Evolutionary conservation across 2,329 filamentous ascomycete genomes (phyloP).

Genomic region (Penicillium aurantiogriseum): DNA sequence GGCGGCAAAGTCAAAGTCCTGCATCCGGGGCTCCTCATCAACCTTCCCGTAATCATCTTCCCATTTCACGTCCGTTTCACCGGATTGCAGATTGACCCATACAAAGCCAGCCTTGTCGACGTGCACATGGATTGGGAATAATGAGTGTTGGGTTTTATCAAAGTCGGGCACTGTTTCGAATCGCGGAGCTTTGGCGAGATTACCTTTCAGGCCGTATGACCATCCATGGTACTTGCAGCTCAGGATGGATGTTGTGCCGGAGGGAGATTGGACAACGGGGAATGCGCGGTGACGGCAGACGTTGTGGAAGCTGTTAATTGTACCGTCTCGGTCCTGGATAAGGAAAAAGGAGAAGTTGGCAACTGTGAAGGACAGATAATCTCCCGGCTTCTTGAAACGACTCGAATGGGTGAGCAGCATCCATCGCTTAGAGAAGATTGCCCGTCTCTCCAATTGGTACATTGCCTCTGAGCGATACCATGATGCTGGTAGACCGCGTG

Average conservation of each 20-base stretch:
- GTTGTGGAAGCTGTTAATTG: slow-evolving; percentile 26
- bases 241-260: slow-evolving; percentile 18
- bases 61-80: slow-evolving; percentile 20
- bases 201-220: slow-evolving; percentile 27
- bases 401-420: slow-evolving; percentile 23
- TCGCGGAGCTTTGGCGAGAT: slow-evolving; percentile 25
- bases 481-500: slow-evolving; percentile 23
- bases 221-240: slow-evolving; percentile 29
- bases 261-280: slow-evolving; percentile 16
- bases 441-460: slow-evolving; percentile 28
- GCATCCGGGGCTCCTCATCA: slow-evolving; percentile 25
- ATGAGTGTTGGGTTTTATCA: slow-evolving; percentile 17
- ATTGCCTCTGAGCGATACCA: slow-evolving; percentile 29
- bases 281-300: slow-evolving; percentile 27
- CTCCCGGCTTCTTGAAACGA: slow-evolving; percentile 24
- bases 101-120: slow-evolving; percentile 24
- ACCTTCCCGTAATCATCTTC: slow-evolving; percentile 17
- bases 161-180: slow-evolving; percentile 24
- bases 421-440: slow-evolving; percentile 29
- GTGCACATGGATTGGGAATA: slow-evolving; percentile 23
- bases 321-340: slow-evolving; percentile 13
- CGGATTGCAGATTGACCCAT: slow-evolving; percentile 27
- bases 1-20: slow-evolving; percentile 22
- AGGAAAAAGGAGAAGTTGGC: slow-evolving; percentile 19
- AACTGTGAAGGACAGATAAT: slow-evolving; percentile 20